These are phyloP conservation scores for Cicer yamashitae DNA, from an alignment of 306 rosid species.

Conservation along the genomic window DNA sequence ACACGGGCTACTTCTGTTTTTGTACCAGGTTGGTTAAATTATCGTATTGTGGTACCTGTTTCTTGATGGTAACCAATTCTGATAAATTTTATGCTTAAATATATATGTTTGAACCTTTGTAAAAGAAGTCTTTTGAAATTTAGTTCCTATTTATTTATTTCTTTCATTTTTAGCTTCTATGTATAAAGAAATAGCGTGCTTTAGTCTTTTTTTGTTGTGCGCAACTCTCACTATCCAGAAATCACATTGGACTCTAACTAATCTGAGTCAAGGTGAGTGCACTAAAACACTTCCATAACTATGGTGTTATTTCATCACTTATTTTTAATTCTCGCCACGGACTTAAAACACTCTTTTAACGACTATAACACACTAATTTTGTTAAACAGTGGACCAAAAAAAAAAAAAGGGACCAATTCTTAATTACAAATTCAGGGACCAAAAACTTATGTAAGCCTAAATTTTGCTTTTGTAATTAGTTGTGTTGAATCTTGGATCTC, in stretches of 20 bases:
- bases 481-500: too few species aligned
- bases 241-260: not conserved
- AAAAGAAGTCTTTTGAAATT: not conserved
- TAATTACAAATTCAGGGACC: too few species aligned
- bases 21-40: slow-evolving; percentile 76
- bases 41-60: not conserved
- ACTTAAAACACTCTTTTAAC: not conserved
- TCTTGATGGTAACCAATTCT: slow-evolving; percentile 20
- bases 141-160: not conserved
- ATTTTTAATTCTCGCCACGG: not conserved
- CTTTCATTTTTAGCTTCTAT: not conserved
- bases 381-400: not conserved
- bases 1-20: slow-evolving; percentile 89
- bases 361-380: not conserved
- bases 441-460: too few species aligned
- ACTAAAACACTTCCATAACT: not conserved
- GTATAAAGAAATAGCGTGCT: not conserved
- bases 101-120: not conserved
- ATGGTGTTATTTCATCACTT: not conserved
- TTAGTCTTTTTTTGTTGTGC: not conserved
- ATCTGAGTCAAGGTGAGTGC: not conserved
- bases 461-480: too few species aligned
- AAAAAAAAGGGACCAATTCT: too few species aligned
- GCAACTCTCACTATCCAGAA: not conserved
- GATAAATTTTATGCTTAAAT: slow-evolving; percentile 13